Conservation (phyloP, 495 filamentous ascomycete species). For the Aspergillus ostianus region DNA sequence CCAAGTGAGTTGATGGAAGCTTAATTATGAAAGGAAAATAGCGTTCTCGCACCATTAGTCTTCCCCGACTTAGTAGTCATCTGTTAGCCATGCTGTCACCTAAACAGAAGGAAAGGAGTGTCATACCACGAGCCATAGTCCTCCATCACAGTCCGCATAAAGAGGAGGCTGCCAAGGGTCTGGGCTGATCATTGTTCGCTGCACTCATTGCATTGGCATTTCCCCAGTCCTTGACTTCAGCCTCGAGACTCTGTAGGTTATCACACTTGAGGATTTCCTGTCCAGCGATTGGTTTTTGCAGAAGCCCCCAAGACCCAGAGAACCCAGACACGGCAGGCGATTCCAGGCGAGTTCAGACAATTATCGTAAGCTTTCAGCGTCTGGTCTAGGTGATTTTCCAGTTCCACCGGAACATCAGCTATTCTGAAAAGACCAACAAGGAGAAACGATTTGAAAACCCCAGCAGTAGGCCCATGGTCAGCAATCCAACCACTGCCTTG, state of each 20-base stretch:
- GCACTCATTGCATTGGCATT: slow-evolving; percentile 11
- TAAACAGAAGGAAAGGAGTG: no score
- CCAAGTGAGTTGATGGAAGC: no score
- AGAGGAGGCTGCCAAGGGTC: slow-evolving; percentile 12
- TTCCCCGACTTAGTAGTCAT: no score
- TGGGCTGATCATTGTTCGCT: slow-evolving; percentile 12
- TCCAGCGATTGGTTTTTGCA: slow-evolving; percentile 9
- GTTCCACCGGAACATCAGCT: no score
- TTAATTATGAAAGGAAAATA: no score
- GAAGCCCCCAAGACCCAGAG: slow-evolving; percentile 14
- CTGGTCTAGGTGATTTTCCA: slow-evolving; percentile 9
- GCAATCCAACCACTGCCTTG: no score
- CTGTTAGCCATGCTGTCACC: no score
- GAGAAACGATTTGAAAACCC: no score
- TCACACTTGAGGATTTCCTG: slow-evolving; percentile 12
- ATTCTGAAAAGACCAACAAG: no score
- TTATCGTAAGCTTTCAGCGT: slow-evolving; percentile 12
- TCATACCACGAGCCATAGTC: no score
- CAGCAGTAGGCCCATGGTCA: no score
- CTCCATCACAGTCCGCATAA: slow-evolving; percentile 14
- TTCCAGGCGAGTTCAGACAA: slow-evolving; percentile 7
- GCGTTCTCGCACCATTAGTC: no score
- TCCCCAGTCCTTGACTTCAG: slow-evolving; percentile 19
- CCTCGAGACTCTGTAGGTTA: slow-evolving; percentile 12
- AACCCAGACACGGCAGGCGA: slow-evolving; percentile 16